These are phyloP conservation scores for Leptographium radiaticola DNA, from an alignment of 2,329 filamentous ascomycete genomes.

Conservation along the genomic window DNA sequence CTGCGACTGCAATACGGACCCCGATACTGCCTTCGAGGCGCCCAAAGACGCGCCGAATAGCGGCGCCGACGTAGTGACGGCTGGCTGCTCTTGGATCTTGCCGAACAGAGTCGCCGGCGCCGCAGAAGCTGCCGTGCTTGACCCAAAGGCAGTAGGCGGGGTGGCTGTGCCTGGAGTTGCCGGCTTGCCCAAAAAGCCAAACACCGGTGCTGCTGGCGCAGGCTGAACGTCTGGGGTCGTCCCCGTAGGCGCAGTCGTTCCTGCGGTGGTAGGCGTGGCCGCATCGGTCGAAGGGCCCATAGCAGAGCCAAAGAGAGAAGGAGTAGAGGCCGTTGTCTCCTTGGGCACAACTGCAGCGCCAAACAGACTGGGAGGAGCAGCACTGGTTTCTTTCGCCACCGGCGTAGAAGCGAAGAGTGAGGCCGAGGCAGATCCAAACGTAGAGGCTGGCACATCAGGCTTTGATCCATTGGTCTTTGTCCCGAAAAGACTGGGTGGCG, in stretches of 20 bases:
- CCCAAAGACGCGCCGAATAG: not conserved
- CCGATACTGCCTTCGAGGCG: slow-evolving; percentile 4
- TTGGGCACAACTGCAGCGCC: not conserved
- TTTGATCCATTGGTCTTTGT: not conserved
- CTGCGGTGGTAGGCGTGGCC: not conserved
- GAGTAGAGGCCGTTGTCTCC: not conserved
- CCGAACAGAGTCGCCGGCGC: not conserved
- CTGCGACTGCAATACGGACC: slow-evolving; percentile 16
- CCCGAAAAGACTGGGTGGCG: not conserved
- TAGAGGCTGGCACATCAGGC: not conserved
- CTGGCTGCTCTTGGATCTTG: not conserved
- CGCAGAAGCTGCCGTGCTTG: not conserved
- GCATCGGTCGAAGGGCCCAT: too few relatives aligned
- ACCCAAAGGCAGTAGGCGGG: not conserved
- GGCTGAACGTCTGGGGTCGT: too few relatives aligned
- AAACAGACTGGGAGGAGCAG: not conserved
- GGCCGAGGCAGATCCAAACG: not conserved
- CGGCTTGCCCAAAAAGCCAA: not conserved
- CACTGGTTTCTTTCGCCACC: too few relatives aligned
- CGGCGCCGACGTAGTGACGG: not conserved
- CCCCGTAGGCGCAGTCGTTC: not conserved
- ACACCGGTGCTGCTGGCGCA: not conserved
- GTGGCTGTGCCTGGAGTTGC: not conserved
- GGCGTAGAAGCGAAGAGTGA: too few relatives aligned
- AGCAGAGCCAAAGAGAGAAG: not conserved